Base-by-base conservation (phyloP, 2,329 filamentous ascomycete genomes). In the Nigrospora sphaerica region DNA sequence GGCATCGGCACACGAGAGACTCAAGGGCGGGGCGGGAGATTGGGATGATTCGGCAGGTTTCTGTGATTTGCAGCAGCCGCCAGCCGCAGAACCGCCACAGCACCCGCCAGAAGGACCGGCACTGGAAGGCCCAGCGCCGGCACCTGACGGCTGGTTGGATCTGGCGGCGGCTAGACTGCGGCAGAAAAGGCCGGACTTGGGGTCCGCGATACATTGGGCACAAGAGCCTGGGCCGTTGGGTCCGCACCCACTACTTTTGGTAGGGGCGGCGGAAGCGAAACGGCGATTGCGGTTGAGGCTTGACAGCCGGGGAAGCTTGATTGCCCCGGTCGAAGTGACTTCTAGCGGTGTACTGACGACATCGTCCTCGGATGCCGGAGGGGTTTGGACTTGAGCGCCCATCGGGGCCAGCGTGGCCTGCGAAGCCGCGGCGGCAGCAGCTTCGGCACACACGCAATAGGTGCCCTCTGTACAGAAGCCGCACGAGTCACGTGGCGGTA, bases 381-480 rank as follows among this genome's bases (percentile, higher is more conserved):
- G 78, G 3, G 78, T 81, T 50, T 76, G 73, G 31, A 69, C 73
- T 62, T 78, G 77, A 51, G 70, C 70, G 44, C 69, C 61, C 23
- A 67, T 65, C 28, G 61, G 59, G 9, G 69, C 65, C 7, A 70
- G 63, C 1, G 66, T 62, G 36, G 63, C 62, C 12, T 68, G 64
- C 55, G 69, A 66, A 12, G 49, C 46, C 13, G 60, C 57, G 7
- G 51, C 45, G 14, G 59, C 57, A 28, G 62, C 58, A 32, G 61
- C 54, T 53, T 91, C 87, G 19, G 86, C 87, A 63, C 88, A 93
- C 53, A 90, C 81, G 59, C 88, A 93, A 56, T 88, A 88, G 1
- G 85, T 90, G 5, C 86, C 86, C 49, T 91, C 86, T 51, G 84
- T 80, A 65, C 88, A 93, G 67, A 93, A 93, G 7, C 88, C 88